phyloP scores from a whole-genome alignment of 2,329 filamentous ascomycete species.

The Colletotrichum sp. region DNA sequence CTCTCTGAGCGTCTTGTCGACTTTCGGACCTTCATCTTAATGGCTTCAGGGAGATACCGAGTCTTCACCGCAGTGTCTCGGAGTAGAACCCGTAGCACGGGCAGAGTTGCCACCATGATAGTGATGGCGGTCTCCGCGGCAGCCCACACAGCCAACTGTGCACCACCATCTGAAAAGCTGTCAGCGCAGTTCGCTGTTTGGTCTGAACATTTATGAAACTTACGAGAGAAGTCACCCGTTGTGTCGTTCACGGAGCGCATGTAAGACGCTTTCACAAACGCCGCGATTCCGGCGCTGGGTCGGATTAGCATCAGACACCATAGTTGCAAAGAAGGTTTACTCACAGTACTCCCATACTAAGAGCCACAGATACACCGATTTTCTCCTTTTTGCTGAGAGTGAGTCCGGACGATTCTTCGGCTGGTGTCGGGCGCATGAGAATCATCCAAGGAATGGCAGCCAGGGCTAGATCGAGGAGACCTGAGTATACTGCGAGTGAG shows the following conservation, averaged over 20 bases:
- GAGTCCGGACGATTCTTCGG: conserved; percentile 9
- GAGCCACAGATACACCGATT: conserved; percentile 36
- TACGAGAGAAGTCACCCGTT: conserved; percentile 16
- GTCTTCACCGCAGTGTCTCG: conserved; percentile 5
- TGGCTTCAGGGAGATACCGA: conserved; percentile 4
- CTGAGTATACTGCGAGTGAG: conserved; percentile 27
- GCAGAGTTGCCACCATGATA: conserved; percentile 37
- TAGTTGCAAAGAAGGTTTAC: neutral
- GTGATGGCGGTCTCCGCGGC: conserved; percentile 36
- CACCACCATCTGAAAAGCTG: conserved; percentile 26
- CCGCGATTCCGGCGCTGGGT: conserved; percentile 19
- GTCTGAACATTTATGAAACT: neutral
- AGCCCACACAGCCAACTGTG: conserved; percentile 11
- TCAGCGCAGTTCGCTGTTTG: neutral
- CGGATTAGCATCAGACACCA: neutral
- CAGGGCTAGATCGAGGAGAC: conserved; percentile 39
- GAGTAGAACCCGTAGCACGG: conserved; percentile 24
- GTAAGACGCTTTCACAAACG: conserved; percentile 19
- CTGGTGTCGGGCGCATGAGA: conserved; percentile 31
- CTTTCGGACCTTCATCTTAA: neutral
- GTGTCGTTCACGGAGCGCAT: conserved; percentile 15
- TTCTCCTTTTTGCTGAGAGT: conserved; percentile 35
- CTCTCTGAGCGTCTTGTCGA: conserved; percentile 1
- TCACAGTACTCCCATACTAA: conserved; percentile 33
- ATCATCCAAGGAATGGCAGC: conserved; percentile 40